These are phyloP conservation scores for Lachnellula arida DNA, from an alignment of 2,329 filamentous ascomycete genomes.

Conservation along the genomic window DNA sequence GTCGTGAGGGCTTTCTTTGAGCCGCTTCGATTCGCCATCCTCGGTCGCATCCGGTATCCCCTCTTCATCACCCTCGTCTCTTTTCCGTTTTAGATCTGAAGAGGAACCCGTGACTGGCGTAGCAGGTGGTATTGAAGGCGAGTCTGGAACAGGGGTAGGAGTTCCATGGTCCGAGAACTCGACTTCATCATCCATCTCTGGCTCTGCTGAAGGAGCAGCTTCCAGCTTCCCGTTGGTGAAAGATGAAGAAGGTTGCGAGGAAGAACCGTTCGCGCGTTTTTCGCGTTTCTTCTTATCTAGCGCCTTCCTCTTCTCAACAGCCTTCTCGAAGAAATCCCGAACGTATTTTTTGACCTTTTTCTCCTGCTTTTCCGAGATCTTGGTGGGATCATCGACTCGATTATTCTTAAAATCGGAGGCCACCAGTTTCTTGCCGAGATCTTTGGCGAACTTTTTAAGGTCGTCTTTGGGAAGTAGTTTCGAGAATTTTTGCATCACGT, in stretches of 20 bases:
- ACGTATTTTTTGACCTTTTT: conserved; percentile 81
- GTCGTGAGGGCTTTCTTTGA: too few species aligned
- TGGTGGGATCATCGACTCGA: conserved; percentile 77
- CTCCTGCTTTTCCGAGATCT: conserved; percentile 71
- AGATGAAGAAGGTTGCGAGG: conserved; percentile 14
- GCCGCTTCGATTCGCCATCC: conserved; percentile 3
- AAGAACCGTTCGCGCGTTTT: conserved; percentile 22
- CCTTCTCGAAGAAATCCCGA: conserved; percentile 82
- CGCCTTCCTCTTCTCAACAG: conserved; percentile 67
- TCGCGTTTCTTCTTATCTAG: conserved; percentile 64
- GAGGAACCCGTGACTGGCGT: conserved; percentile 42
- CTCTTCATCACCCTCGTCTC: conserved; percentile 42
- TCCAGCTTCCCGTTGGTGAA: conserved; percentile 19
- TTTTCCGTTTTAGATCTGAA: conserved; percentile 57
- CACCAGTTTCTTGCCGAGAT: conserved; percentile 82
- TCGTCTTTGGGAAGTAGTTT: conserved; percentile 81
- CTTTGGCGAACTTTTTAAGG: conserved; percentile 57
- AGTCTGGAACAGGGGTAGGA: conserved; percentile 37
- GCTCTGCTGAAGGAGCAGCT: conserved; percentile 8
- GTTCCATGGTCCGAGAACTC: conserved; percentile 19
- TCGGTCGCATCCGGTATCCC: conserved; percentile 14
- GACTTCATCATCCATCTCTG: conserved; percentile 12
- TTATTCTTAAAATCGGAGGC: conserved; percentile 87
- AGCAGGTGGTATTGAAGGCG: conserved; percentile 33
- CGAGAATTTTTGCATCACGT: conserved; percentile 81